Conservation (phyloP, 2,329 filamentous ascomycete genomes). For the Hymenoscyphus occultus region DNA sequence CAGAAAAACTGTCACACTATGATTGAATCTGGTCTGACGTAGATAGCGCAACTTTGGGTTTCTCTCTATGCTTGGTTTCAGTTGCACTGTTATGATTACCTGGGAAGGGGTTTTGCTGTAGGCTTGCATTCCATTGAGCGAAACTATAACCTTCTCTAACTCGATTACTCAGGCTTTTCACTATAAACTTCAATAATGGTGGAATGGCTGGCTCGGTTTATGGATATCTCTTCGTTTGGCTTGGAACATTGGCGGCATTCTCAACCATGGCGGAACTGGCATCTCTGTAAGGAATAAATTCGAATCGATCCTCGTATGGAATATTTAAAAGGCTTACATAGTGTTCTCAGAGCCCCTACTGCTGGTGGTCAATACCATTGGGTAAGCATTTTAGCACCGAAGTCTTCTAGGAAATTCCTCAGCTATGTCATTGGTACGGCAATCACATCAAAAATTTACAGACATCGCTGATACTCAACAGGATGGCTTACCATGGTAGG, state of each 20-base stretch:
- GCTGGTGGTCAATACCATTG: constrained; percentile 40
- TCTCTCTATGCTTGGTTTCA: not conserved
- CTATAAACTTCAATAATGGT: not conserved
- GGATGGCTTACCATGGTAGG: no score
- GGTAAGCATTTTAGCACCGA: not conserved
- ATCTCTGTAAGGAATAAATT: no score
- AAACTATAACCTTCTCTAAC: no score
- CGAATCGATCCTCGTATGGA: no score
- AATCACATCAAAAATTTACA: constrained; percentile 29
- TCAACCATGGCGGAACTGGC: not conserved
- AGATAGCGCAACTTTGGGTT: not conserved
- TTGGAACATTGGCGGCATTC: not conserved
- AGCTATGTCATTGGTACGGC: not conserved
- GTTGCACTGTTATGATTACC: not conserved
- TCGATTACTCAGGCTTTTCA: not conserved
- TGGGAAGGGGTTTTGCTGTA: not conserved
- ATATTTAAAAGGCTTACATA: no score
- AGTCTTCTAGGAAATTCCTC: not conserved
- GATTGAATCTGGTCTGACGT: not conserved
- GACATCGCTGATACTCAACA: no score
- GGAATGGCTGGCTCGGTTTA: not conserved
- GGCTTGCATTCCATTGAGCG: no score
- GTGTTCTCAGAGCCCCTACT: constrained; percentile 14
- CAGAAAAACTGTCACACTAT: no score
- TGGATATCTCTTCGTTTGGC: not conserved